These are phyloP conservation scores for Xylaria sp. DNA, from an alignment of 2,329 filamentous ascomycete genomes.

Conservation along the genomic window DNA sequence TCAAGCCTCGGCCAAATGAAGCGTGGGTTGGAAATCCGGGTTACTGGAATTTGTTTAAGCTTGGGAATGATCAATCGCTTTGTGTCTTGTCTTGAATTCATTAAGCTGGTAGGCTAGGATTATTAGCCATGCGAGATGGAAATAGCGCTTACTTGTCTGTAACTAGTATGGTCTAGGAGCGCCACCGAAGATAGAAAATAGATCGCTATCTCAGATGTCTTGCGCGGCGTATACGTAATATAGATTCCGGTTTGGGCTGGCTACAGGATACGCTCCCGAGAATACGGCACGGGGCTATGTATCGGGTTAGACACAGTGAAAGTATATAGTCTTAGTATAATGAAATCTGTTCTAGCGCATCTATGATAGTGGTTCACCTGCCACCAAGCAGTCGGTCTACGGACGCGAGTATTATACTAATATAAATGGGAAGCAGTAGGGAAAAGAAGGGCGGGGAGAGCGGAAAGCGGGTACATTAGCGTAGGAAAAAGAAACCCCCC, in stretches of 20 bases:
- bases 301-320: neutral
- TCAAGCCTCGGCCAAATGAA: neutral
- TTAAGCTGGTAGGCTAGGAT: neutral
- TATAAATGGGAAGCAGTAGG: neutral
- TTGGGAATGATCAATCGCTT: conserved; percentile 13
- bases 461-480: neutral
- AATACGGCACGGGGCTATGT: neutral
- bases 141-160: neutral
- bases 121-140: neutral
- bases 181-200: neutral
- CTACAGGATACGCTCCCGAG: neutral
- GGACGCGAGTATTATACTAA: conserved; percentile 1
- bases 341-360: conserved; percentile 23
- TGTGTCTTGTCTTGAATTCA: neutral
- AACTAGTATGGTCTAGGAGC: neutral
- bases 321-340: conserved; percentile 12
- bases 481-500: conserved; percentile 9
- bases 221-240: neutral
- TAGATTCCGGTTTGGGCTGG: neutral
- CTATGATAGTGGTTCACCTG: neutral
- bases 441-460: neutral
- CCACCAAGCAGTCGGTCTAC: conserved; percentile 6
- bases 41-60: neutral
- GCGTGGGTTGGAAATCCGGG: neutral
- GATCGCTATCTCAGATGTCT: neutral